Evolutionary conservation across 2,329 filamentous ascomycete species (phyloP).

Genomic region (Blastomyces parvus): DNA sequence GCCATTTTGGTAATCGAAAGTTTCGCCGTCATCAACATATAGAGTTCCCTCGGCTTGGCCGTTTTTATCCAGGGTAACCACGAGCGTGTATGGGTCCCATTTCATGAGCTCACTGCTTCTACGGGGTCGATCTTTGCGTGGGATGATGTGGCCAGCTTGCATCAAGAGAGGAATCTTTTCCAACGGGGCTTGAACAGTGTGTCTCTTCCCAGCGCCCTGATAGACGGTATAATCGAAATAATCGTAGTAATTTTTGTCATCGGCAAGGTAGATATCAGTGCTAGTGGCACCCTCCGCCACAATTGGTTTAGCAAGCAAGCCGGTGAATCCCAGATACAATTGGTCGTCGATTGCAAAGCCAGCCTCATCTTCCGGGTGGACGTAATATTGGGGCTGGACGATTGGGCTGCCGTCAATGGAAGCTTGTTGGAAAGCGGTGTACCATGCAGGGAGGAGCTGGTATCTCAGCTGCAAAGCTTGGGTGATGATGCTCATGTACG

Average conservation of each 20-base stretch:
- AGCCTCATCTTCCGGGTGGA: conserved; percentile 72
- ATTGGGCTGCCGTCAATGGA: conserved; percentile 76
- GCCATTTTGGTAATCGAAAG: conserved; percentile 75
- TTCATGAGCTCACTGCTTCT: conserved; percentile 82
- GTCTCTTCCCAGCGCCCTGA: conserved; percentile 58
- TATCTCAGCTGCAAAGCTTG: conserved; percentile 83
- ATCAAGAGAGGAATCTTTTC: conserved; percentile 84
- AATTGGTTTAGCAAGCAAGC: conserved; percentile 86
- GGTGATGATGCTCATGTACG: conserved; percentile 76
- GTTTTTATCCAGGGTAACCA: conserved; percentile 60
- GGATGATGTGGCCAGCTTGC: conserved; percentile 85
- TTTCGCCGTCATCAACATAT: conserved; percentile 89
- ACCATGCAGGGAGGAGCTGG: conserved; percentile 83
- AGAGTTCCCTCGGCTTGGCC: conserved; percentile 70
- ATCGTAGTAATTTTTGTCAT: conserved; percentile 84
- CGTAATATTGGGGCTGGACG: conserved; percentile 84
- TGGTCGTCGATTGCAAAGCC: conserved; percentile 91
- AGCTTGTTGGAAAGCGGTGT: conserved; percentile 90
- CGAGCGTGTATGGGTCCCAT: conserved; percentile 88
- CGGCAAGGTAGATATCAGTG: conserved; percentile 76
- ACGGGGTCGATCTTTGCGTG: conserved; percentile 77
- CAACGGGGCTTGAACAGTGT: conserved; percentile 65
- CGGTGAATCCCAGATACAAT: conserved; percentile 79
- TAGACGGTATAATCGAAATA: conserved; percentile 82
- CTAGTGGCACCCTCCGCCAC: conserved; percentile 64